These are phyloP conservation scores for Diaporthe australafricana DNA, from an alignment of 2,329 filamentous ascomycete species.

Conservation along the genomic window DNA sequence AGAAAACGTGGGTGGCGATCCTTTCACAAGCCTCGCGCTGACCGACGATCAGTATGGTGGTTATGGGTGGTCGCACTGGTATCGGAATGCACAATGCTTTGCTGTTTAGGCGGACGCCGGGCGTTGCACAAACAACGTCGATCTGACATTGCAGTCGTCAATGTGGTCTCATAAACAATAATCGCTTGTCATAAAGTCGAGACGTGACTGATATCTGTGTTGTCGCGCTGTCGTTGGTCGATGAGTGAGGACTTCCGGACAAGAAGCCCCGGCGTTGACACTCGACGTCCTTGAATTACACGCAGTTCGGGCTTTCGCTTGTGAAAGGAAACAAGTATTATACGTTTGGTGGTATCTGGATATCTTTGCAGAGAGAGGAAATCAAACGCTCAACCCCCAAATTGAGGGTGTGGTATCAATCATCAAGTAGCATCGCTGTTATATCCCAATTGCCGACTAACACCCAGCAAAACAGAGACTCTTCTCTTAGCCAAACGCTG, in stretches of 20 bases:
- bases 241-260: not conserved
- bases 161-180: too few relatives aligned
- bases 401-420: conserved; percentile 22
- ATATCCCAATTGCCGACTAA: not conserved
- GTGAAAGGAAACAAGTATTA: not conserved
- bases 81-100: not conserved
- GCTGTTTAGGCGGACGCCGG: not conserved
- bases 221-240: too few relatives aligned
- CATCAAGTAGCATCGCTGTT: conserved; percentile 4
- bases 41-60: not conserved
- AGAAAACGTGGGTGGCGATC: not conserved
- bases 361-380: conserved; percentile 34
- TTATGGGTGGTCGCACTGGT: not conserved
- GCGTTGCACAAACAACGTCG: not conserved
- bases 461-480: not conserved
- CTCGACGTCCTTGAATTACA: not conserved
- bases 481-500: not conserved
- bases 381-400: conserved; percentile 23
- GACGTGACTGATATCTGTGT: too few relatives aligned
- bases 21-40: conserved; percentile 26
- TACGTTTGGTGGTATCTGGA: conserved; percentile 32
- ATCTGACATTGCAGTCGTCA: too few relatives aligned
- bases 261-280: not conserved
- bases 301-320: not conserved
- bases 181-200: too few relatives aligned